Evolutionary conservation across 2,329 filamentous ascomycete genomes (phyloP).

Genomic region (Colletotrichum karsti): DNA sequence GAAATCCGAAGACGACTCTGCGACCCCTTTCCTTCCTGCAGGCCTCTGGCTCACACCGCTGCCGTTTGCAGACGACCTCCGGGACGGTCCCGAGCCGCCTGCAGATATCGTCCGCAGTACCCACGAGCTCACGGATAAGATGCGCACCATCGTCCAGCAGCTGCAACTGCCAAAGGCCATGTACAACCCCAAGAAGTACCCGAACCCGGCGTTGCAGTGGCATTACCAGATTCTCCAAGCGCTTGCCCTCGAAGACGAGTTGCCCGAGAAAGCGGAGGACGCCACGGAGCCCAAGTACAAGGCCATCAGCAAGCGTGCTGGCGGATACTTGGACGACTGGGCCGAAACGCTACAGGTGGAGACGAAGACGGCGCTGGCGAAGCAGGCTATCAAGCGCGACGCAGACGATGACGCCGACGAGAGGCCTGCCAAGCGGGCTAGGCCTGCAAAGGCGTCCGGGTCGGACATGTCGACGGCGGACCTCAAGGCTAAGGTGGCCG

Average conservation of each 20-base stretch:
- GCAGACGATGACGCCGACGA: slow-evolving; percentile 53
- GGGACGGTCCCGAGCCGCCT: slow-evolving; percentile 75
- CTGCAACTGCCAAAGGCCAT: slow-evolving; percentile 85
- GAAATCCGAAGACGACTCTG: slow-evolving; percentile 68
- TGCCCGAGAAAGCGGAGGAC: slow-evolving; percentile 78
- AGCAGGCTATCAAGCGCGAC: slow-evolving; percentile 60
- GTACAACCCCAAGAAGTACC: slow-evolving; percentile 88
- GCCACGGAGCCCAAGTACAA: slow-evolving; percentile 84
- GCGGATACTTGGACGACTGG: slow-evolving; percentile 82
- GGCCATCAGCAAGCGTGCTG: slow-evolving; percentile 90
- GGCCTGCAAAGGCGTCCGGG: slow-evolving; percentile 40
- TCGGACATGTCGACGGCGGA: slow-evolving; percentile 53
- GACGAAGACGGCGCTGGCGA: slow-evolving; percentile 43
- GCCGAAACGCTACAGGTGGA: slow-evolving; percentile 72
- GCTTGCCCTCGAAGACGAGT: slow-evolving; percentile 89
- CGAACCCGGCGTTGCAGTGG: slow-evolving; percentile 94
- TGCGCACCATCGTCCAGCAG: slow-evolving; percentile 85
- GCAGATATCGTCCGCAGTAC: slow-evolving; percentile 64
- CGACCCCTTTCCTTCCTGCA: slow-evolving; percentile 77
- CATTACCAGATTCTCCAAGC: slow-evolving; percentile 95
- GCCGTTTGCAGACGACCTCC: slow-evolving; percentile 89
- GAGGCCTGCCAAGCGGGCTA: slow-evolving; percentile 56
- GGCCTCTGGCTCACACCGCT: slow-evolving; percentile 91
- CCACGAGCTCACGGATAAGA: slow-evolving; percentile 78
- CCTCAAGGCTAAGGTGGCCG: slow-evolving; percentile 50